Evolutionary conservation across 2,329 filamentous ascomycete species (phyloP).

Genomic region (Sporothrix pseudoabietina): DNA sequence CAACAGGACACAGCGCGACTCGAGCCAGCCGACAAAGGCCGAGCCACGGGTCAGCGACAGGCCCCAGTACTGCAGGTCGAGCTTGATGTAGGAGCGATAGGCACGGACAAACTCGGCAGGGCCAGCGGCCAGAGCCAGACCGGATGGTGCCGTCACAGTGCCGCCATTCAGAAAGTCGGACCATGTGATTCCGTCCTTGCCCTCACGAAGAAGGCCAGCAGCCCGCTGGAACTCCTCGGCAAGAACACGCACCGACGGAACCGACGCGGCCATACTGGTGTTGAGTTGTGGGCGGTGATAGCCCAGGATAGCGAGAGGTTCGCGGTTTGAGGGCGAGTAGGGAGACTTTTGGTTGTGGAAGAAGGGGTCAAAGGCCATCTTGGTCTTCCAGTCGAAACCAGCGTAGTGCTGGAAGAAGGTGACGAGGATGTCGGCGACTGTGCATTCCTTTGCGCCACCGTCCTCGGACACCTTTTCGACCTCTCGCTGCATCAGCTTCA

Average conservation of each 20-base stretch:
- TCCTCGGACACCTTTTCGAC: background rate
- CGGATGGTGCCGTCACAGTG: background rate
- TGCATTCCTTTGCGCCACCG: background rate
- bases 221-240: slow-evolving; percentile 55
- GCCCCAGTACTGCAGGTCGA: slow-evolving; percentile 68
- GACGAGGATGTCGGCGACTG: slow-evolving; percentile 54
- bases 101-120: slow-evolving; percentile 53
- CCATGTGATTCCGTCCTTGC: slow-evolving; percentile 47
- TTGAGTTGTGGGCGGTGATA: slow-evolving; percentile 65
- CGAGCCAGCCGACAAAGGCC: slow-evolving; percentile 63
- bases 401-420: slow-evolving; percentile 68
- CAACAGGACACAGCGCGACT: slow-evolving; percentile 60
- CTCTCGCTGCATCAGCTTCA: slow-evolving; percentile 52
- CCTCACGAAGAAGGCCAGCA: slow-evolving; percentile 43
- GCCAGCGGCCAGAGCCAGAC: slow-evolving; percentile 36
- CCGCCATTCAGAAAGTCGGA: slow-evolving; percentile 43
- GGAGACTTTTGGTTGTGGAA: slow-evolving; percentile 53
- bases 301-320: slow-evolving; percentile 65
- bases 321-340: slow-evolving; percentile 59
- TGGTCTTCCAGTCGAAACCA: slow-evolving; percentile 58
- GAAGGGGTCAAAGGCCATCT: slow-evolving; percentile 61
- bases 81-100: slow-evolving; percentile 59
- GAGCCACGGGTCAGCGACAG: slow-evolving; percentile 56
- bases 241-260: slow-evolving; percentile 55
- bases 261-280: slow-evolving; percentile 57